Percentiles rank a stretch among this genome's conserved stretches.
phyloP scores from a whole-genome alignment of 1,284 basidiomycete species.

The Malassezia nana region DNA sequence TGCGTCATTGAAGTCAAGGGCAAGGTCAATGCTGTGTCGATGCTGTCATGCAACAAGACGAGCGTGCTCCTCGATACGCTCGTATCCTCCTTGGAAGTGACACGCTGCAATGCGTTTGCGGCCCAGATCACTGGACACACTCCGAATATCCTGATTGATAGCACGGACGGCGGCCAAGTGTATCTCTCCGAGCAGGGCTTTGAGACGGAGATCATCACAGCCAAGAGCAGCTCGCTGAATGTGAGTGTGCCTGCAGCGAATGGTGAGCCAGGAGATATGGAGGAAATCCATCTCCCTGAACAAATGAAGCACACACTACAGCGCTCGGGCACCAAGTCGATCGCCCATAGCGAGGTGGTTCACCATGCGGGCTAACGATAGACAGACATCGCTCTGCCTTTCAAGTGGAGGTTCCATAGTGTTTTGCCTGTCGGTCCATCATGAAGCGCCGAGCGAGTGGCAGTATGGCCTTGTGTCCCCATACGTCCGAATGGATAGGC shows the following conservation, averaged over 20 bases:
- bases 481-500: constrained; percentile 20
- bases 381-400: neutral
- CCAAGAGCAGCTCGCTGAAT: constrained; percentile 91
- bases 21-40: constrained; percentile 86
- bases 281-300: constrained; percentile 84
- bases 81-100: constrained; percentile 77
- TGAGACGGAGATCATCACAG: constrained; percentile 75
- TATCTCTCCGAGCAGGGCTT: constrained; percentile 79
- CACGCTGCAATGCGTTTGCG: constrained; percentile 81
- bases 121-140: constrained; percentile 80
- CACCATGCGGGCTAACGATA: constrained; percentile 28
- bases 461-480: constrained; percentile 1
- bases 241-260: constrained; percentile 75
- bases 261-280: constrained; percentile 82
- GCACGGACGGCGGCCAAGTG: constrained; percentile 87
- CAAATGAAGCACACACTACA: constrained; percentile 81
- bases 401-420: neutral
- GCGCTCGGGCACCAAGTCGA: constrained; percentile 57
- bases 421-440: neutral
- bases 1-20: constrained; percentile 77
- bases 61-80: constrained; percentile 81
- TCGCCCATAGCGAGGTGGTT: constrained; percentile 39
- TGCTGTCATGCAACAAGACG: constrained; percentile 81
- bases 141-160: constrained; percentile 87
- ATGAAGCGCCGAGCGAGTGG: constrained; percentile 11